Evolutionary conservation across 768 basidiomycete genomes (phyloP).

Genomic region (Boletus subparvulus): DNA sequence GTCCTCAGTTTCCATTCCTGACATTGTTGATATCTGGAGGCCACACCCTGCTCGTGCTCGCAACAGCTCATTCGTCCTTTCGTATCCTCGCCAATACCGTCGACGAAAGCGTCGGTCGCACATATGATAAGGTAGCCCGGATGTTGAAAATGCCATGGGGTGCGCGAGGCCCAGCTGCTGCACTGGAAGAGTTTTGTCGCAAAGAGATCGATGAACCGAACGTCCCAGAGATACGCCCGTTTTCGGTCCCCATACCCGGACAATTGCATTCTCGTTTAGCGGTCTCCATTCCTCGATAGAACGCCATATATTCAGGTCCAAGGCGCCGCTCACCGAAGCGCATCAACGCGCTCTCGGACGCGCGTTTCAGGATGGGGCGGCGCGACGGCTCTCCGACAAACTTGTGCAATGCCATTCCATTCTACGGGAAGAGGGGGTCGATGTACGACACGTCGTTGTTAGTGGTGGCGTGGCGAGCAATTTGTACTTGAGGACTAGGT

Average conservation of each 20-base stretch:
- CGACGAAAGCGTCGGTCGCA: slow-evolving; percentile 75
- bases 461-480: slow-evolving; percentile 97
- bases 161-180: slow-evolving; percentile 69
- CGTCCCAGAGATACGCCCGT: slow-evolving; percentile 35
- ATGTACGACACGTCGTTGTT: slow-evolving; percentile 62
- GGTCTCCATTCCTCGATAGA: no score
- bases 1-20: slow-evolving; percentile 80
- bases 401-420: slow-evolving; percentile 36
- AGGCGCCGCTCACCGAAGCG: no score
- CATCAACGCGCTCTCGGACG: no score
- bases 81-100: slow-evolving; percentile 74
- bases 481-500: slow-evolving; percentile 63
- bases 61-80: slow-evolving; percentile 48
- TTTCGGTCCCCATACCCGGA: slow-evolving; percentile 51
- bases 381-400: slow-evolving; percentile 75
- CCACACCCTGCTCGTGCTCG: slow-evolving; percentile 88
- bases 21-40: slow-evolving; percentile 91
- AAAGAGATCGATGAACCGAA: slow-evolving; percentile 21
- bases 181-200: slow-evolving; percentile 72
- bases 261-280: slow-evolving; percentile 74
- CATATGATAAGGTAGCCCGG: slow-evolving; percentile 82
- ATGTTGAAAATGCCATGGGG: slow-evolving; percentile 67
- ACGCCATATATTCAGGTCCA: no score
- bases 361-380: slow-evolving; percentile 70
- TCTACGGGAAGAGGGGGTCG: slow-evolving; percentile 49